phyloP scores from a whole-genome alignment of 495 filamentous ascomycete genomes.

The Parathielavia appendiculata region DNA sequence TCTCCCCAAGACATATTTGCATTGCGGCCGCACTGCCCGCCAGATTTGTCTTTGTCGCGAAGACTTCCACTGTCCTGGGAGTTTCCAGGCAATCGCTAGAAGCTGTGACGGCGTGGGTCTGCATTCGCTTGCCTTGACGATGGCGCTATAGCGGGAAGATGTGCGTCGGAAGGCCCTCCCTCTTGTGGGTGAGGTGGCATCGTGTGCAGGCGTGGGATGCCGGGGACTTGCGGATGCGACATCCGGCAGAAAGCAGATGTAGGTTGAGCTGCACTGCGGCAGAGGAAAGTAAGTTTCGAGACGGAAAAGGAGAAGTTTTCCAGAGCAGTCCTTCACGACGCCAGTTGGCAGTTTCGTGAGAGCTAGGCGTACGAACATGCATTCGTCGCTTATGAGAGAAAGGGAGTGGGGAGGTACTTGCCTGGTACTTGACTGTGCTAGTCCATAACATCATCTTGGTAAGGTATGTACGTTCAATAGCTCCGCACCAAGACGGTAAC shows the following conservation, averaged over 20 bases:
- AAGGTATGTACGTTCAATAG: not conserved
- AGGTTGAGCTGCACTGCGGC: constrained; percentile 18
- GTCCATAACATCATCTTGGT: too few relatives aligned
- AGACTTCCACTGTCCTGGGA: not conserved
- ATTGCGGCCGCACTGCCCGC: not conserved
- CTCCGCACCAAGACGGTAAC: not conserved
- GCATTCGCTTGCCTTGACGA: constrained; percentile 24
- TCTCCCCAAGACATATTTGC: not conserved
- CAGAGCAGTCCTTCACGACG: too few relatives aligned
- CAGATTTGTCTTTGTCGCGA: not conserved
- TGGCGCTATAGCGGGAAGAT: constrained; percentile 20
- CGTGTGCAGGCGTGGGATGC: constrained; percentile 15
- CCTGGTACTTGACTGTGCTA: not conserved
- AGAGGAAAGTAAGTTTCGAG: not conserved
- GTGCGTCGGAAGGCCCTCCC: constrained; percentile 18
- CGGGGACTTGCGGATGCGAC: constrained; percentile 24
- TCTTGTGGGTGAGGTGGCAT: constrained; percentile 17
- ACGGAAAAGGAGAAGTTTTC: not conserved
- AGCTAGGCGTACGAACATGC: not conserved
- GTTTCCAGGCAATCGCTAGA: not conserved
- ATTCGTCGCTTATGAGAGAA: not conserved
- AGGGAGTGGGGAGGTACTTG: not conserved
- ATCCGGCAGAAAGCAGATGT: constrained; percentile 24
- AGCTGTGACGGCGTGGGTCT: constrained; percentile 17
- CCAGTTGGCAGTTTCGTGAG: not conserved